Evolutionary conservation across 2,329 filamentous ascomycete species (phyloP), one percentile per base, ranked within the genome.

Genomic region (Fusarium nelsonii): DNA sequence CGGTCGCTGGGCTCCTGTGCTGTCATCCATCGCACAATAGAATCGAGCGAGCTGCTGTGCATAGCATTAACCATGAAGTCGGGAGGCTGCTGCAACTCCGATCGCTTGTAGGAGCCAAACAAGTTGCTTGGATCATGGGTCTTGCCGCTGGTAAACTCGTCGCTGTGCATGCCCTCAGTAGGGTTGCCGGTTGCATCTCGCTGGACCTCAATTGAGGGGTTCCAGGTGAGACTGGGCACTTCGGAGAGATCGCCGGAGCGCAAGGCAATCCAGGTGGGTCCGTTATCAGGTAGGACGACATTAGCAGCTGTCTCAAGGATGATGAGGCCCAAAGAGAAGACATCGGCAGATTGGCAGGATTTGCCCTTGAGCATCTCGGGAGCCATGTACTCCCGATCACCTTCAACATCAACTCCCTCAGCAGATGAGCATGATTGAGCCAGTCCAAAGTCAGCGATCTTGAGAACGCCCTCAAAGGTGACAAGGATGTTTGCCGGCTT

Each of bases 261-360:
- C 46, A 99, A 86, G 48, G 93, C 93, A 75, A 95, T 90, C 96
- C 96, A 99, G 16, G 91, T 92, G 16, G 90, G 87, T 45, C 96
- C 96, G 71, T 98, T 97, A 76, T 97, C 94, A 0, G 96, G 96
- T 30, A 99, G 90, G 67, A 93, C 90, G 51, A 97, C 94, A 75
- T 99, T 99, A 68, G 92, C 94, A 28, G 94, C 95, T 74, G 94
- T 96, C 81, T 99, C 96, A 50, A 97, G 88, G 78, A 97, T 92
- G 79, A 98, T 97, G 73, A 98, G 88, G 52, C 96, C 96, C 32
- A 99, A 88, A 12, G 96, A 93, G 79, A 97, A 99, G 51, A 99
- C 88, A 79, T 99, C 96, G 36, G 94, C 92, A 37, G 95, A 92
- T 78, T 95, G 96, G 81, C 97, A 94, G 72, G 92, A 96, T 68